Conservation (phyloP, 2,329 filamentous ascomycete species). For the Hypoxylon sp. region DNA sequence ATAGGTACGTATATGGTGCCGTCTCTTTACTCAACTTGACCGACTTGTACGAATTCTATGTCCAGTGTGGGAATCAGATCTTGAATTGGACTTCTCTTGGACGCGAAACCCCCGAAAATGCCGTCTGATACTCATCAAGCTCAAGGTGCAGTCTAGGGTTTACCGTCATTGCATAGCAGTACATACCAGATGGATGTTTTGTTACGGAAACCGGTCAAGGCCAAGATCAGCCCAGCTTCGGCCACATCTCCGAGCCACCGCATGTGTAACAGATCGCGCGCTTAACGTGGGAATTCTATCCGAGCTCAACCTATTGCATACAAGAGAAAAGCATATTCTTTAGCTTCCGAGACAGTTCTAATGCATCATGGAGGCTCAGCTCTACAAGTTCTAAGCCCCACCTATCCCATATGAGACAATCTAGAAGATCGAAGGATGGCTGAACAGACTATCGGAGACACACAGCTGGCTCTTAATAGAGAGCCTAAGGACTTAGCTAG, state of each 20-base stretch:
- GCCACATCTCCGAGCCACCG: constrained; percentile 24
- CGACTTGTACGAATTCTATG: too few relatives aligned
- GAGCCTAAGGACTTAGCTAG: constrained; percentile 5
- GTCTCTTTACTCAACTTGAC: too few relatives aligned
- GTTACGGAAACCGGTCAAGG: constrained; percentile 10
- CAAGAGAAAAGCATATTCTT: constrained; percentile 26
- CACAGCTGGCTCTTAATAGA: constrained; percentile 1
- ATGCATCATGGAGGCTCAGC: constrained; percentile 31
- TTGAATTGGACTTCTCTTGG: too few relatives aligned
- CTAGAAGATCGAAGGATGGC: constrained; percentile 7
- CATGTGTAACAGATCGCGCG: constrained; percentile 27
- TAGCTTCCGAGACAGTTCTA: constrained; percentile 15
- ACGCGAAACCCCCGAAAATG: too few relatives aligned
- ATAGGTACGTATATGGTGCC: too few relatives aligned
- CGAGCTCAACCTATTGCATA: constrained; percentile 4
- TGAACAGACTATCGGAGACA: constrained; percentile 1
- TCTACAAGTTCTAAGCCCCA: constrained; percentile 19
- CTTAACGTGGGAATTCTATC: constrained; percentile 20
- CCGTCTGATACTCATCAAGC: too few relatives aligned
- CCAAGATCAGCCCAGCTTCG: constrained; percentile 17
- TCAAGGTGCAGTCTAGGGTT: too few relatives aligned
- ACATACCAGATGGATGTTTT: too few relatives aligned
- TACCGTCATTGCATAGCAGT: too few relatives aligned
- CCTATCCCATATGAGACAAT: too few relatives aligned
- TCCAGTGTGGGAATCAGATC: too few relatives aligned